These are phyloP conservation scores for Delphinella strobiligena DNA, from an alignment of 2,329 filamentous ascomycete genomes.

Conservation along the genomic window DNA sequence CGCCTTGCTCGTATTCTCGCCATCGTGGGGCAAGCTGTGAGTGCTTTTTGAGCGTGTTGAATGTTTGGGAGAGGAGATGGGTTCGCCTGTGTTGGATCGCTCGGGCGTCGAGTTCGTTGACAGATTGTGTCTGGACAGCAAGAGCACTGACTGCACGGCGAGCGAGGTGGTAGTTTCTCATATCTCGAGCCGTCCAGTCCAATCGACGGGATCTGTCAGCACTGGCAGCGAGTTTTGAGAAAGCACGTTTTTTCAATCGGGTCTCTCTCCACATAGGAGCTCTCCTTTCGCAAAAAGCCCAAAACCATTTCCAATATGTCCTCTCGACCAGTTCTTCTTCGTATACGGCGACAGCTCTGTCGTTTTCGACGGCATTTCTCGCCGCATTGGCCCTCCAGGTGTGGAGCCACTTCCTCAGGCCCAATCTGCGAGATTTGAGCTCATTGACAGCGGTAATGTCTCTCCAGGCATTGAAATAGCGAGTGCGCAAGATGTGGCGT, in stretches of 20 bases:
- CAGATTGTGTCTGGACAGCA: not conserved
- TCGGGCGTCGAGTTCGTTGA: not conserved
- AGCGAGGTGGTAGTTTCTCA: conserved; percentile 2
- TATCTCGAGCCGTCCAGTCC: not conserved
- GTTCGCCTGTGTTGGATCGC: not conserved
- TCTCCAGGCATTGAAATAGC: conserved; percentile 59
- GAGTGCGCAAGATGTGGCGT: conserved; percentile 56
- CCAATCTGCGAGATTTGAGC: conserved; percentile 38
- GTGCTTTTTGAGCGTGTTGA: conserved; percentile 1
- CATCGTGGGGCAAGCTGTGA: conserved; percentile 1
- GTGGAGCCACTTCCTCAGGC: conserved; percentile 41
- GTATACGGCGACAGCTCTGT: conserved; percentile 19
- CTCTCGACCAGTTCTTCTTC: conserved; percentile 22
- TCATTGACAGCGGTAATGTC: conserved; percentile 52
- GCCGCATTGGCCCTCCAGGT: conserved; percentile 38
- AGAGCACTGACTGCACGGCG: not conserved
- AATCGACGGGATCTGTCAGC: not conserved
- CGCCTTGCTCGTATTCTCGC: not conserved
- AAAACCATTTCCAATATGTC: conserved; percentile 25
- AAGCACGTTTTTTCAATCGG: conserved; percentile 14
- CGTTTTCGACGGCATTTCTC: conserved; percentile 23
- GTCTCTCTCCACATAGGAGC: conserved; percentile 22
- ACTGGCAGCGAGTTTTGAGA: not conserved
- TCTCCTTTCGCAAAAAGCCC: conserved; percentile 22
- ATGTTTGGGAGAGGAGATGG: not conserved